Evolutionary conservation across 176 grass and related monocot genomes (phyloP).

Genomic region (Triticum aestivum): DNA sequence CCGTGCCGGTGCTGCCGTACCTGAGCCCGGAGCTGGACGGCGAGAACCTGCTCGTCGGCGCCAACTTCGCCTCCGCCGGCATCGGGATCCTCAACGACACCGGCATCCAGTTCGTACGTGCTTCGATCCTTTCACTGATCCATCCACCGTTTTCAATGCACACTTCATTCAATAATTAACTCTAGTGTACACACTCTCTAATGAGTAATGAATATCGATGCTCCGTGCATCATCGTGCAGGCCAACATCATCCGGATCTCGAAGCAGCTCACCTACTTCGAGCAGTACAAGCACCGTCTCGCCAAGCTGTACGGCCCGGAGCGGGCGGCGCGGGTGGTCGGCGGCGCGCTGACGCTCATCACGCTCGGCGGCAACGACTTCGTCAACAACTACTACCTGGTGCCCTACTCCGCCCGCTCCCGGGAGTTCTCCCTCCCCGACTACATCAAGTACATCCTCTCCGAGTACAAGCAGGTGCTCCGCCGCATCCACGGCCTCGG

Average conservation of each 20-base stretch:
- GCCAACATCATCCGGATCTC: conserved; percentile 80
- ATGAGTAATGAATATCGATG: too few species aligned
- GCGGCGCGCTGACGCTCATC: conserved; percentile 61
- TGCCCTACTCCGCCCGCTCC: conserved; percentile 69
- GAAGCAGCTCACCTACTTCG: conserved; percentile 70
- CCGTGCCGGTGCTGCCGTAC: conserved; percentile 67
- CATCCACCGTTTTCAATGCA: neutral
- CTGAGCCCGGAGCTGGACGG: conserved; percentile 77
- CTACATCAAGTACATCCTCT: conserved; percentile 69
- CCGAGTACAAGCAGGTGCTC: conserved; percentile 76
- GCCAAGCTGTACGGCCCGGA: conserved; percentile 40
- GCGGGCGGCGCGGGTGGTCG: conserved; percentile 29
- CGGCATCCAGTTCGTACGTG: conserved; percentile 77
- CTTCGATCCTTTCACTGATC: neutral
- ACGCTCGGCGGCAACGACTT: conserved; percentile 94
- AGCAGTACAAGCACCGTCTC: conserved; percentile 77
- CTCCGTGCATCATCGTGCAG: conserved; percentile 25
- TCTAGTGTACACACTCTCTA: neutral
- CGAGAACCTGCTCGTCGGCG: conserved; percentile 74
- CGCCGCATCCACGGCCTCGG: conserved; percentile 50
- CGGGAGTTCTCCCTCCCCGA: conserved; percentile 74
- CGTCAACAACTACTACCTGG: conserved; percentile 99
- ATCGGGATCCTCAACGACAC: conserved; percentile 96
- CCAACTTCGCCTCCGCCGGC: conserved; percentile 95
- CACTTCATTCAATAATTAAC: neutral